These are phyloP conservation scores for Neurospora sp. DNA, from an alignment of 495 filamentous ascomycete genomes.

Conservation along the genomic window DNA sequence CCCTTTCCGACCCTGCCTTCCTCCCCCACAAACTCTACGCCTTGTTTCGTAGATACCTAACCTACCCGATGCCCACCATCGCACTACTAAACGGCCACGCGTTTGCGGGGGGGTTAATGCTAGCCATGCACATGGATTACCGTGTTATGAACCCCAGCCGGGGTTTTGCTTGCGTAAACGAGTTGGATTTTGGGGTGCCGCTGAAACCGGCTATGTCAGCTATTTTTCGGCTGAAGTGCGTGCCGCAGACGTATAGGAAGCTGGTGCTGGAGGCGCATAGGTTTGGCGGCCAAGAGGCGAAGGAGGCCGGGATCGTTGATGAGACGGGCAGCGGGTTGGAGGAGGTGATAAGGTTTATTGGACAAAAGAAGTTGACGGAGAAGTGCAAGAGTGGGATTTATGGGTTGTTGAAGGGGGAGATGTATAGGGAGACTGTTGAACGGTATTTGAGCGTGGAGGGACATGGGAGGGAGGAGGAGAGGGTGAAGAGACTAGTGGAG, in stretches of 20 bases:
- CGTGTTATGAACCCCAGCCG: too few species aligned
- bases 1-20: too few species aligned
- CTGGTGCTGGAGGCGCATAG: conserved; percentile 61
- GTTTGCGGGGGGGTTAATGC: too few species aligned
- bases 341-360: conserved; percentile 46
- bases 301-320: conserved; percentile 60
- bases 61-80: too few species aligned
- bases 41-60: too few species aligned
- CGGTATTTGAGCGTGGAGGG: conserved; percentile 36
- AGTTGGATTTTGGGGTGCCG: too few species aligned
- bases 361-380: conserved; percentile 41
- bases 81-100: too few species aligned
- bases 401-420: conserved; percentile 58
- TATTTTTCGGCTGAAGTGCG: conserved; percentile 63
- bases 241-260: conserved; percentile 43
- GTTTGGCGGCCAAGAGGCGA: conserved; percentile 47
- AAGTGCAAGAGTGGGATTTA: conserved; percentile 56
- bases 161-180: too few species aligned
- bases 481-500: conserved; percentile 29
- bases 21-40: too few species aligned
- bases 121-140: too few species aligned
- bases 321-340: conserved; percentile 42
- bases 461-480: conserved; percentile 30
- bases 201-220: conserved; percentile 51
- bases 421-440: conserved; percentile 53